These are phyloP conservation scores for Colletotrichum filicis DNA, from an alignment of 2,329 filamentous ascomycete genomes.

Conservation along the genomic window DNA sequence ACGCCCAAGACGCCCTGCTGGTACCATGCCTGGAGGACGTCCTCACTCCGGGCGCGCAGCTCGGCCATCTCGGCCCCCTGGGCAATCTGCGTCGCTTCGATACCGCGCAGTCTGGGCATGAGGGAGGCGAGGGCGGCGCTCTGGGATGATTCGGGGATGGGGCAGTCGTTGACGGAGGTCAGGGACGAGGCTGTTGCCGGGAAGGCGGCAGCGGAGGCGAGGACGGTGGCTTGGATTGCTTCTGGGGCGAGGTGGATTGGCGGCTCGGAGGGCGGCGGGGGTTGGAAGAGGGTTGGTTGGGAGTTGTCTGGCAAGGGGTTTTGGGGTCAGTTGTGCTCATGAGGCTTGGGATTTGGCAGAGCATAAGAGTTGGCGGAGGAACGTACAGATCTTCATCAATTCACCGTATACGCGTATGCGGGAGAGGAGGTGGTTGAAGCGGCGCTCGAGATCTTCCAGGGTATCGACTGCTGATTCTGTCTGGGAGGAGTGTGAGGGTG, in stretches of 20 bases:
- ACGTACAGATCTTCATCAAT: conserved; percentile 69
- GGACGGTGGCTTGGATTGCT: conserved; percentile 64
- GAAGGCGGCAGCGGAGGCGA: conserved; percentile 66
- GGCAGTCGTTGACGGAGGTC: conserved; percentile 65
- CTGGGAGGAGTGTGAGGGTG: conserved; percentile 45
- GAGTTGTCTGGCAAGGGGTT: conserved; percentile 55
- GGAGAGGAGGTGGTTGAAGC: conserved; percentile 61
- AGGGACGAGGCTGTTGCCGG: conserved; percentile 67
- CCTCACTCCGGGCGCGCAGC: conserved; percentile 72
- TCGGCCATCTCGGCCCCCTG: conserved; percentile 72
- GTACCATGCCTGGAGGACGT: conserved; percentile 76
- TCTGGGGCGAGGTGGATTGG: conserved; percentile 63
- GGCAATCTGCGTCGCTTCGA: conserved; percentile 69
- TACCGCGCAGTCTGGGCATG: conserved; percentile 69
- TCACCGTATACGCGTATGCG: conserved; percentile 67
- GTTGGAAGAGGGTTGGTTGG: conserved; percentile 66
- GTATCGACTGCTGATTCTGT: conserved; percentile 54
- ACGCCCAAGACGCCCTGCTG: conserved; percentile 75
- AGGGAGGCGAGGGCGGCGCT: conserved; percentile 68
- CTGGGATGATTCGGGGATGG: conserved; percentile 65
- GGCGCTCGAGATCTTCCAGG: conserved; percentile 63
- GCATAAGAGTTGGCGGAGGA: neutral
- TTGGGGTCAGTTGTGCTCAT: neutral
- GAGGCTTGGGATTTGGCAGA: neutral
- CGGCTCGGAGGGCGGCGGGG: conserved; percentile 55